Evolutionary conservation across 371 early-diverging fungal species (phyloP).

Genomic region (Haplosporangium sp.): DNA sequence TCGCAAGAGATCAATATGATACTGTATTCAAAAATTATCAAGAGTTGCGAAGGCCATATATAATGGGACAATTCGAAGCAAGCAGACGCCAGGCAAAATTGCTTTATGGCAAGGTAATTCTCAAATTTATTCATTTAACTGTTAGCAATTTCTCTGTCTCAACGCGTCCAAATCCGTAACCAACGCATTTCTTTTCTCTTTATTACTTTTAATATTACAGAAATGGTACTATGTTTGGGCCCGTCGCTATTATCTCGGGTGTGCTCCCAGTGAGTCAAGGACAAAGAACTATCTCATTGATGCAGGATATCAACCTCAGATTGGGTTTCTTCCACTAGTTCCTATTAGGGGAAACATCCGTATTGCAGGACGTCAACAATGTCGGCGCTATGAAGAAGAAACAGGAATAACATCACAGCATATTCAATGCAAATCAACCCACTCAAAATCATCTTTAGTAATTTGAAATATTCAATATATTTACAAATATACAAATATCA

Average conservation of each 20-base stretch:
- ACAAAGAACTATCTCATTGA: neutral
- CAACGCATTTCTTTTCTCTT: no score
- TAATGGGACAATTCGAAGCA: slow-evolving; percentile 10
- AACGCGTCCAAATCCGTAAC: neutral
- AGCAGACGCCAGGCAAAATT: neutral
- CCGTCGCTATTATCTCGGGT: neutral
- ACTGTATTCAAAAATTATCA: neutral
- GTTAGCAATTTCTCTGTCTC: neutral
- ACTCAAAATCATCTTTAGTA: neutral
- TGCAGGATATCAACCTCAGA: neutral
- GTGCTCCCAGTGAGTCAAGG: neutral
- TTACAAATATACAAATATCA: no score
- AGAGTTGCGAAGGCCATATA: slow-evolving; percentile 13
- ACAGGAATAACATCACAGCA: neutral
- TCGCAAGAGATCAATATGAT: neutral
- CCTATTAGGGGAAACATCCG: neutral
- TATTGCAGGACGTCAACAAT: neutral
- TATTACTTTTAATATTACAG: neutral
- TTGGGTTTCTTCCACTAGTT: neutral
- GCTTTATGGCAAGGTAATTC: neutral
- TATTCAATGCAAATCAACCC: neutral
- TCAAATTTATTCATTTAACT: no score
- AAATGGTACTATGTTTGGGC: neutral
- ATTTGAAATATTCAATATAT: neutral
- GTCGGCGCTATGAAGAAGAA: neutral